Evolutionary conservation across 306 rosid species (phyloP).

Genomic region (Quercus robur): DNA sequence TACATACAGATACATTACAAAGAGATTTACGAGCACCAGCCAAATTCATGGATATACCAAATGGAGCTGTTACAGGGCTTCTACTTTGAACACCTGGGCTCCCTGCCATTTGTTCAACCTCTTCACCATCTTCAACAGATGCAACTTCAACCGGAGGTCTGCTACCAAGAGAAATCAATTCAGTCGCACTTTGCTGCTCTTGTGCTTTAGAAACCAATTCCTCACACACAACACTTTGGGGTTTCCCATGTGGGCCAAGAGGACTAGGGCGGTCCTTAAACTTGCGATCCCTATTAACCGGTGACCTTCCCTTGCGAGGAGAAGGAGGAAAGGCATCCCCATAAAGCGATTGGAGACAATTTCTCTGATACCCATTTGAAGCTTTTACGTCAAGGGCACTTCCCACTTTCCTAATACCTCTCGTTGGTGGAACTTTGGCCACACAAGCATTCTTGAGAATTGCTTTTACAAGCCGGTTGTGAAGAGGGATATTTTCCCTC

Average conservation of each 20-base stretch:
- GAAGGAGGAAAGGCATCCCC: constrained; percentile 55
- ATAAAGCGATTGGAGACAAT: constrained; percentile 37
- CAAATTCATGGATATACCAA: constrained; percentile 65
- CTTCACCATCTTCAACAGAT: constrained; percentile 98
- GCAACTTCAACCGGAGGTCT: constrained; percentile 79
- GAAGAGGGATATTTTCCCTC: constrained; percentile 73
- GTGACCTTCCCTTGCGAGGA: constrained; percentile 45
- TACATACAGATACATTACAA: constrained; percentile 41
- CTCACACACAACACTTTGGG: constrained; percentile 39
- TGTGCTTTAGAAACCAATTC: constrained; percentile 48
- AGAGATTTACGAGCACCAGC: constrained; percentile 44
- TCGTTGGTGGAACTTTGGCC: constrained; percentile 67
- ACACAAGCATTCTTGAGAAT: constrained; percentile 70
- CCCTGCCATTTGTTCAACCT: constrained; percentile 85
- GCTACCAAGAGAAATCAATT: constrained; percentile 89
- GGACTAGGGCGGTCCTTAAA: constrained; percentile 52
- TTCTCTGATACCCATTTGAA: constrained; percentile 43
- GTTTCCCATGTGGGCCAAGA: constrained; percentile 57
- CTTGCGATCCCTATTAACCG: constrained; percentile 38
- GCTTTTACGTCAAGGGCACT: constrained; percentile 34
- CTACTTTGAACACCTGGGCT: constrained; percentile 88
- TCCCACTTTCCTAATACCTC: constrained; percentile 30
- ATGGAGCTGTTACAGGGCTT: constrained; percentile 95
- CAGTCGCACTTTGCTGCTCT: constrained; percentile 90
- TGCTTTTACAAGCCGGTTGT: constrained; percentile 68